Evolutionary conservation across 495 filamentous ascomycete species (phyloP), one percentile per base, ranked within the genome.

Genomic region (Amorphotheca resinae): DNA sequence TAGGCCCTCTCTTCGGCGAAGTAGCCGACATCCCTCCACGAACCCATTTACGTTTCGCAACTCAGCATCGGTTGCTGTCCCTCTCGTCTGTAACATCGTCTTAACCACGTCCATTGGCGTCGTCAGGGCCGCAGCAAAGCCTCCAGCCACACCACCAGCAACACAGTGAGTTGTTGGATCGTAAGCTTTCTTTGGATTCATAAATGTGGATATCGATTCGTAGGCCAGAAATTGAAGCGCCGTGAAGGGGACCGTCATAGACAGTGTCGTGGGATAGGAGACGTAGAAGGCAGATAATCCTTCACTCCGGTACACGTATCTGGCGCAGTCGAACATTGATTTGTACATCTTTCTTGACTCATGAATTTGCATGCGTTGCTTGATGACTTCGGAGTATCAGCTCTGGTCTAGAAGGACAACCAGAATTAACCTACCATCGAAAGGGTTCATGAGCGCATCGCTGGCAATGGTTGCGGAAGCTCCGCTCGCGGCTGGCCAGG

Each of bases 361-460:
- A 50, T 95, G 86, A 42, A 99, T 81, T 59, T 99, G 91, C 91
- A 99, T 99, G 38, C 91, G 82, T 61, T 99, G 91, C 65, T 99
- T 99, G 69, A 99, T 91, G 23, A 99, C 91, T 95, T 54, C 17
- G 16, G 41, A 41, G 49, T 54, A 57, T 63, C 42, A 52, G 52
- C 25, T 38, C 23, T 34, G 9, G 16, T 34, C 22, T 2, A 17
- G 1, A 22, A 31, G 5, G 9, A 21, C 32, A 22, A 23, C 23
- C 23, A 32, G 34, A n/a, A 4, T 18, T 18, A 33, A 59, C 74
- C 58, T 69, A 94, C 87, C 88, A 67, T 99, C 91, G 60, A 99
- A 99, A 22, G 91, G 91, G 60, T 96, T 99, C 91, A 99, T 99
- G 38, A 99, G 69, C 28, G 91, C 93, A 68, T 99, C 91, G 56